Evolutionary conservation across 495 filamentous ascomycete genomes (phyloP).

Genomic region (Immersiella caudata): DNA sequence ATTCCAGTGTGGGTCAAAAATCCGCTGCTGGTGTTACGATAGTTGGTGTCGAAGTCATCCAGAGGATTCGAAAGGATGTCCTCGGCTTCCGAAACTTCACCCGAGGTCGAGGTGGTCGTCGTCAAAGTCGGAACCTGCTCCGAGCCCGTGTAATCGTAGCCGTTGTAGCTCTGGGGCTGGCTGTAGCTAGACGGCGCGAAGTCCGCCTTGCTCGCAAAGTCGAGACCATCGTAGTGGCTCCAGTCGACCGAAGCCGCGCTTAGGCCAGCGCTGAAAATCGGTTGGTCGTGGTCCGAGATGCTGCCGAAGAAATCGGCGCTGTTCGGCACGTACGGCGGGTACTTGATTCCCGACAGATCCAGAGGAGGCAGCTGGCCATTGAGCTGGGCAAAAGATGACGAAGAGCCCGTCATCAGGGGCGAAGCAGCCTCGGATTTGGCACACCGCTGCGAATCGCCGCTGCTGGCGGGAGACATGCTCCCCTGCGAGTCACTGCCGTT

Average conservation of each 20-base stretch:
- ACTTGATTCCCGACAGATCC: constrained; percentile 59
- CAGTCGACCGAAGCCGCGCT: constrained; percentile 70
- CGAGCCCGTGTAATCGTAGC: constrained; percentile 62
- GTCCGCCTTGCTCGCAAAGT: constrained; percentile 51
- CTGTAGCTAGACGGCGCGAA: constrained; percentile 68
- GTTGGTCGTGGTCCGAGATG: constrained; percentile 64
- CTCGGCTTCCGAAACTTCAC: constrained; percentile 74
- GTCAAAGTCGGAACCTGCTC: constrained; percentile 58
- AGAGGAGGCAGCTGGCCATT: constrained; percentile 66
- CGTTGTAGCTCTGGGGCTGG: constrained; percentile 69
- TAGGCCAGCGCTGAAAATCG: constrained; percentile 67
- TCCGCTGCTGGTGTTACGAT: constrained; percentile 46
- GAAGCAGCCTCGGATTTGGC: constrained; percentile 74
- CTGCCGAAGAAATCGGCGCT: constrained; percentile 54
- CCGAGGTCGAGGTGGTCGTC: constrained; percentile 68
- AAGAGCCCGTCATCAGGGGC: constrained; percentile 60
- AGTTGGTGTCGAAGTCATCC: constrained; percentile 57
- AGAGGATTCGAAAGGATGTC: constrained; percentile 62
- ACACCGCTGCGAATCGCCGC: constrained; percentile 48
- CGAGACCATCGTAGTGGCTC: constrained; percentile 69
- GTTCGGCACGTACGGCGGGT: constrained; percentile 58
- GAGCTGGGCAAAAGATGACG: constrained; percentile 60
- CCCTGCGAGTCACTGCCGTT: constrained; percentile 34
- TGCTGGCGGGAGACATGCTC: constrained; percentile 43
- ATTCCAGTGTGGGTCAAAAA: constrained; percentile 56